These are phyloP conservation scores for Colletotrichum australisinense DNA, from an alignment of 2,329 filamentous ascomycete genomes.

Conservation along the genomic window DNA sequence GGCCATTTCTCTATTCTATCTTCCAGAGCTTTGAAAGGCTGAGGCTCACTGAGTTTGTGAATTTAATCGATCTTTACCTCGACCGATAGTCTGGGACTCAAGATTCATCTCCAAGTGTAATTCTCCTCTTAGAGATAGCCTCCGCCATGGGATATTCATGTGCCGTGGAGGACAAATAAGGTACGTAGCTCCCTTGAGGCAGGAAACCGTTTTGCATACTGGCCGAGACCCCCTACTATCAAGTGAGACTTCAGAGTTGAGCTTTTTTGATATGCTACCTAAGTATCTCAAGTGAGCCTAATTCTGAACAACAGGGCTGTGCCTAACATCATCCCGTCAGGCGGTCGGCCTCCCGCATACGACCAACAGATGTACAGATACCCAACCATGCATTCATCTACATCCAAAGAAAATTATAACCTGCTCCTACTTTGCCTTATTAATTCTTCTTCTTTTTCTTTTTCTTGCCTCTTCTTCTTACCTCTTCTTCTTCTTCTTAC, in stretches of 20 bases:
- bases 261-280: not conserved
- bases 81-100: not conserved
- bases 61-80: not conserved
- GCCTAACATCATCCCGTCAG: not conserved
- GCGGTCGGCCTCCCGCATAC: not conserved
- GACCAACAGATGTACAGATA: not conserved
- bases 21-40: accelerated
- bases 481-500: not conserved
- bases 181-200: too few species aligned
- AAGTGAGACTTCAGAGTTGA: not conserved
- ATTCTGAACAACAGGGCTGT: not conserved
- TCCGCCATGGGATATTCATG: not conserved
- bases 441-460: too few species aligned
- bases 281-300: not conserved
- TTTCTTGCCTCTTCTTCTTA: too few species aligned
- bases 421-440: not conserved
- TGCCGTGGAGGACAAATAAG: not conserved
- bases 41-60: too few species aligned
- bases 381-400: too few species aligned
- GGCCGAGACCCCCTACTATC: not conserved
- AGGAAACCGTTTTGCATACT: not conserved
- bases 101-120: not conserved
- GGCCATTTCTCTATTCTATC: too few species aligned
- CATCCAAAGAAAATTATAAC: too few species aligned
- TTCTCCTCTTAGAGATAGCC: not conserved